phyloP scores from a whole-genome alignment of 2,329 filamentous ascomycete genomes.

The Fusarium pseudoanthophilum region DNA sequence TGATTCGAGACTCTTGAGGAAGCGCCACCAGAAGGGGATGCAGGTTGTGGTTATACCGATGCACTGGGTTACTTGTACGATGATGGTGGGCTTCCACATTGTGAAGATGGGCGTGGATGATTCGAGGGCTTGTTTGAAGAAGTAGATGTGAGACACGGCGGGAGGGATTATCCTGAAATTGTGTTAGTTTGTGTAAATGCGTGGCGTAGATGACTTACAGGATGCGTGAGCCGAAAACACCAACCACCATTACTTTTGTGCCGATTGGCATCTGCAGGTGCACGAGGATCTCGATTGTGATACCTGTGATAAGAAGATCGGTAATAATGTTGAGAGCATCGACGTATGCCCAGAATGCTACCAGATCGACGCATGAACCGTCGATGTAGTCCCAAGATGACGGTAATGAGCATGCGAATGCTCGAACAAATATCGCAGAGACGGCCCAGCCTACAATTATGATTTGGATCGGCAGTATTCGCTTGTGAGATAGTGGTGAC shows the following conservation, averaged over 20 bases:
- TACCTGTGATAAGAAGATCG: not conserved
- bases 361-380: conserved; percentile 6
- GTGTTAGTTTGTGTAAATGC: not conserved
- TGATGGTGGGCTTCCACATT: conserved; percentile 14
- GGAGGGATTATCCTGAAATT: not conserved
- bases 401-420: not conserved
- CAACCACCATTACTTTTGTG: conserved; percentile 7
- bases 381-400: conserved; percentile 7
- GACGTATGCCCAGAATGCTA: conserved; percentile 8
- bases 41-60: conserved; percentile 14
- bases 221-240: conserved; percentile 8
- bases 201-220: not conserved
- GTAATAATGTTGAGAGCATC: not conserved
- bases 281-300: not conserved
- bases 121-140: not conserved
- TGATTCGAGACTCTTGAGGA: conserved; percentile 15
- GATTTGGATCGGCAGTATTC: not conserved
- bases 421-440: not conserved
- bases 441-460: not conserved
- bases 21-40: conserved; percentile 17
- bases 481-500: conserved; percentile 4
- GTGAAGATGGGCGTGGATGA: not conserved
- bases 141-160: conserved; percentile 5
- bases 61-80: conserved; percentile 12
- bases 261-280: conserved; percentile 6